Conservation (phyloP, 768 basidiomycete species). For the Mycena indigotica region DNA sequence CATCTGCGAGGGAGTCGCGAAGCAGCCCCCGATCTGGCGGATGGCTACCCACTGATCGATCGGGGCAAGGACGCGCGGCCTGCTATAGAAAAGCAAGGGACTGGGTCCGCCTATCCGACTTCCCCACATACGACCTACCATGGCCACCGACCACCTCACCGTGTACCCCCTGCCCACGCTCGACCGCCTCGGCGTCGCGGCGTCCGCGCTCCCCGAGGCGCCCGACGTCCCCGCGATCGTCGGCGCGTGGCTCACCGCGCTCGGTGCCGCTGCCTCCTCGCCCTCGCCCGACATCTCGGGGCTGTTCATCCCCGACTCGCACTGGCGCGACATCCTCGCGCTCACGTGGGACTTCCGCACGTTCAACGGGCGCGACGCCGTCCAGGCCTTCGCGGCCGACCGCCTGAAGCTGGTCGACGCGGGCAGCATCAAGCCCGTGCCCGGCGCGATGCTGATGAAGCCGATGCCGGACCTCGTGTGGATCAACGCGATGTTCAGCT, state of each 20-base stretch:
- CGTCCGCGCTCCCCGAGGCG: conserved; percentile 26
- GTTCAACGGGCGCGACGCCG: conserved; percentile 45
- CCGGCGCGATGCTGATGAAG: background rate
- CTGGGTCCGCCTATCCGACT: no score
- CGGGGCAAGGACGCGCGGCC: no score
- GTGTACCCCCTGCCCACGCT: background rate
- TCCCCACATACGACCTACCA: background rate
- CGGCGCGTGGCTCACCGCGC: conserved; percentile 44
- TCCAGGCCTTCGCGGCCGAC: conserved; percentile 48
- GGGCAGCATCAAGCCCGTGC: conserved; percentile 25
- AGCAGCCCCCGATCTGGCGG: no score
- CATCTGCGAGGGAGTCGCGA: no score
- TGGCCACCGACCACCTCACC: background rate
- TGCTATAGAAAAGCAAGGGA: no score
- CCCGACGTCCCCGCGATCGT: conserved; percentile 40
- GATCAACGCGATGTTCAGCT: conserved; percentile 17
- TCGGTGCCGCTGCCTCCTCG: conserved; percentile 33
- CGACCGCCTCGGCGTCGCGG: background rate
- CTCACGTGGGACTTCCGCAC: conserved; percentile 68
- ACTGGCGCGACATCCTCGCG: conserved; percentile 64
- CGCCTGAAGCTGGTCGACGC: conserved; percentile 40
- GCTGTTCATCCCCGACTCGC: conserved; percentile 40
- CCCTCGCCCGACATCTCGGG: conserved; percentile 38
- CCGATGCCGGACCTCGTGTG: conserved; percentile 42
- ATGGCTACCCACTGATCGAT: no score